Evolutionary conservation across 1,139 yeast genomes (phyloP), one percentile per base, ranked within the genome.

Genomic region (Kazachstania sp.): DNA sequence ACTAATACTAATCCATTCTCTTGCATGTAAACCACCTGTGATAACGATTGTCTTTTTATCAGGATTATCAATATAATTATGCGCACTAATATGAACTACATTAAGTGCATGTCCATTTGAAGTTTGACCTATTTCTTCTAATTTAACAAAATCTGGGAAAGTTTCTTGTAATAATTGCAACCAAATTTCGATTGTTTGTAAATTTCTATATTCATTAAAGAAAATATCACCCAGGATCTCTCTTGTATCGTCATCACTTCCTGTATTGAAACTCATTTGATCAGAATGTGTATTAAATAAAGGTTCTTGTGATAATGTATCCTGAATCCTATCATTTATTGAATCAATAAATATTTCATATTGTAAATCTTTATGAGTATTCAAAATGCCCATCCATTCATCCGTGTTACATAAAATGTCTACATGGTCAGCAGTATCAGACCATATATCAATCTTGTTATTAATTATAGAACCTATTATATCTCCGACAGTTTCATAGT

Each of bases 1-100:
- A 8, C 90, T 77, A 4, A 82, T 79, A 29, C 90, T 78, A 18
- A 87, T 75, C 97, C 97, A 88, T 66, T 88, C 97, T 44, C 97
- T 74, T 0, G 95, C 94, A 65, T 88, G 96, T 2, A 83, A 74
- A 1, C 95, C 96, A 19, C 92, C 90, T 0, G 92, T 79, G 12
- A 88, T 71, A 1, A 87, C 84, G 43, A 88, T 74, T 0, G 94
- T 84, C 60, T 79, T 81, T 58, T 78, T 75, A 18, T 72, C 70
- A 44, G 79, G 81, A 32, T 73, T 71, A 35, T 64, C 56, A n/a
- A 69, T 72, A 12, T 65, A 65, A 31, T 60, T 59, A 13, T 61
- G 60, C 32, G 75, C 76, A 3, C 76, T 73, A 2, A 86, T 63
- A 58, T 85, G 86, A 31, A 86, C 67, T 0, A 85, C 85, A 45